These are phyloP conservation scores for Coprinellus micaceus DNA, from an alignment of 768 basidiomycete species.

Conservation along the genomic window DNA sequence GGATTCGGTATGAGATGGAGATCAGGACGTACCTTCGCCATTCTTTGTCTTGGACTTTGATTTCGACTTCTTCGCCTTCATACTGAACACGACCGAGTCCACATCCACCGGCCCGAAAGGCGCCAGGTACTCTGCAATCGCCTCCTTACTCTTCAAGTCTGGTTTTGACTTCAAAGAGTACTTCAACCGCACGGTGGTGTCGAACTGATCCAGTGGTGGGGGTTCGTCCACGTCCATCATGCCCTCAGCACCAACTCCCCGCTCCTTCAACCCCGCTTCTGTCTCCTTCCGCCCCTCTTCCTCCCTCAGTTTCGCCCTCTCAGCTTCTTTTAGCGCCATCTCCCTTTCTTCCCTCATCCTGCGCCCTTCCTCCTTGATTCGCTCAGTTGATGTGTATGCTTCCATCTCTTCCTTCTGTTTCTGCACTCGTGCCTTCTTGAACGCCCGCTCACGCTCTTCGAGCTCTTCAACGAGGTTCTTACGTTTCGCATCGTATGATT, in stretches of 20 bases:
- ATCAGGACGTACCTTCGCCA: neutral
- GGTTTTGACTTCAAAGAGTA: constrained; percentile 59
- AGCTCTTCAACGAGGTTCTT: constrained; percentile 74
- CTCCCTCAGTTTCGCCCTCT: constrained; percentile 20
- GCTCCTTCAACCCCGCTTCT: constrained; percentile 22
- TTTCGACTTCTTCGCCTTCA: constrained; percentile 39
- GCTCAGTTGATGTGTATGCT: constrained; percentile 60
- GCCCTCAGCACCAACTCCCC: constrained; percentile 8
- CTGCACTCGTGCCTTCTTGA: constrained; percentile 69
- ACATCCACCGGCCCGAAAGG: constrained; percentile 64
- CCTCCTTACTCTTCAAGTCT: constrained; percentile 45
- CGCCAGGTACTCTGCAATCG: constrained; percentile 49
- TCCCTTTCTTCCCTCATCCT: constrained; percentile 65
- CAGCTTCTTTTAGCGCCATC: constrained; percentile 45
- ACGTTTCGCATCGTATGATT: constrained; percentile 66
- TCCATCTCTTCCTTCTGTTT: constrained; percentile 54
- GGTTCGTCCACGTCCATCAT: constrained; percentile 44
- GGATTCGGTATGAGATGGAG: too few species aligned
- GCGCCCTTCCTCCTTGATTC: constrained; percentile 72
- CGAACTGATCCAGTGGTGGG: constrained; percentile 57
- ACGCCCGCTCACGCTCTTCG: constrained; percentile 71
- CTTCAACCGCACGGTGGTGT: constrained; percentile 75
- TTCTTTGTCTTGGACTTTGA: constrained; percentile 25
- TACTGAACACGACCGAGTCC: constrained; percentile 61
- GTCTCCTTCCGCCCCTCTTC: constrained; percentile 16